Conservation (phyloP, 2,329 filamentous ascomycete species). For the Coniochaeta prunicola region DNA sequence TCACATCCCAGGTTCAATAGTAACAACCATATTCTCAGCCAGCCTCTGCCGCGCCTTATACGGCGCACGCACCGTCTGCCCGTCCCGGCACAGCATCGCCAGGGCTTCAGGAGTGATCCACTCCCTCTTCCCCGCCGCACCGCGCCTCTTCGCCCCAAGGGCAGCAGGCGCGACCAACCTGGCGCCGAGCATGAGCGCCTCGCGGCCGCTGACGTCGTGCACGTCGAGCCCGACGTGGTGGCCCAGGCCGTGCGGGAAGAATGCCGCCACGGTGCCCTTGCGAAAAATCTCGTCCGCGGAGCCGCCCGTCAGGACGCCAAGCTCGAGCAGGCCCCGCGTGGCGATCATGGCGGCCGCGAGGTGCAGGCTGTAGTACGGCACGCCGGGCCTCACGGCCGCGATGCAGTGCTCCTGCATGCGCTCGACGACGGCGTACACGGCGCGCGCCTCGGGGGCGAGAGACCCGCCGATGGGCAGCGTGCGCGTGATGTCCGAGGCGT, state of each 20-base stretch:
- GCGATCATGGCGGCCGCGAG: constrained; percentile 66
- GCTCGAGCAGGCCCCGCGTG: constrained; percentile 58
- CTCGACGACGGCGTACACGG: constrained; percentile 71
- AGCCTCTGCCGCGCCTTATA: constrained; percentile 33
- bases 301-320: constrained; percentile 66
- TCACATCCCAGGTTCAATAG: constrained; percentile 68
- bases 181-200: constrained; percentile 23
- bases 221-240: constrained; percentile 61
- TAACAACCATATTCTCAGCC: constrained; percentile 61
- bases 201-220: constrained; percentile 47
- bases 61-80: constrained; percentile 10
- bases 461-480: constrained; percentile 70
- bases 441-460: constrained; percentile 61
- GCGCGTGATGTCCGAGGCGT: constrained; percentile 85
- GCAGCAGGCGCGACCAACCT: neutral
- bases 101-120: constrained; percentile 29
- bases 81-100: constrained; percentile 17
- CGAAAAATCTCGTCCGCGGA: constrained; percentile 43
- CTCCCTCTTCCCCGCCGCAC: constrained; percentile 29
- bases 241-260: constrained; percentile 60
- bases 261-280: constrained; percentile 49
- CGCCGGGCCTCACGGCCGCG: constrained; percentile 58
- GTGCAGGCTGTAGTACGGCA: constrained; percentile 66
- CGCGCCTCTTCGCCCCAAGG: neutral
- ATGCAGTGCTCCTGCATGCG: constrained; percentile 77